Evolutionary conservation across 148 eudicot species (phyloP), one percentile per base, ranked within the genome.

Genomic region (Vaccinium darrowii): DNA sequence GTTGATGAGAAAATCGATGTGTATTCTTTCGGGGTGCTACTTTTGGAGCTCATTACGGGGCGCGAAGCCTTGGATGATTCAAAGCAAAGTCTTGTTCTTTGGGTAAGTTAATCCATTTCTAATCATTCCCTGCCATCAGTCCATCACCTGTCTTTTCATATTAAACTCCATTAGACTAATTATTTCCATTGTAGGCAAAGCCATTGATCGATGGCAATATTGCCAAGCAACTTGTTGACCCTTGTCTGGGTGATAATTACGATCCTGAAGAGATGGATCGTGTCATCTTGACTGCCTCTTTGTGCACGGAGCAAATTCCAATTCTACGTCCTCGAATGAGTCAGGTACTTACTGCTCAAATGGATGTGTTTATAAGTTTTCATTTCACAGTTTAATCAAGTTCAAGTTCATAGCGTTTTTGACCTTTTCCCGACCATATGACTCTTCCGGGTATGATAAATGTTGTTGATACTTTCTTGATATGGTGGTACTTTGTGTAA

Each of bases 1-100:
- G 98, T 95, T 73, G 95, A 95, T 82, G 98, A 95, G 91, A 95
- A 94, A 87, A 95, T 91, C 54, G 98, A 95, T 67, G 95, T 95
- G 16, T 95, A 87, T 87, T 84, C 98, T 84, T 95, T 89, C 19
- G 98, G 98, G 21, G 96, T 95, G 84, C 91, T 95, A 76, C 91
- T 95, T 85, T 91, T 95, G 88, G 98, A 94, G 88, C 89, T 94
- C 54, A 89, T 95, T 86, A 91, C 96, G 1, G 98, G 98, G 57
- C 92, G 96, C 4, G 89, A 81, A 88, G 98, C 98, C 67, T 82
- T 95, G 62, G 92, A 94, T 83, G 89, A 83, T 18, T 89, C 93
- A 30, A 80, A 86, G 47, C 89, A 88, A 53, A 95, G 98, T 85
- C 89, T 95, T 83, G 90, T 95, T 73, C 81, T 93, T 67, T 95